Evolutionary conservation across 306 rosid genomes (phyloP), one percentile per base, ranked within the genome.

Genomic region (Hippophae rhamnoides): DNA sequence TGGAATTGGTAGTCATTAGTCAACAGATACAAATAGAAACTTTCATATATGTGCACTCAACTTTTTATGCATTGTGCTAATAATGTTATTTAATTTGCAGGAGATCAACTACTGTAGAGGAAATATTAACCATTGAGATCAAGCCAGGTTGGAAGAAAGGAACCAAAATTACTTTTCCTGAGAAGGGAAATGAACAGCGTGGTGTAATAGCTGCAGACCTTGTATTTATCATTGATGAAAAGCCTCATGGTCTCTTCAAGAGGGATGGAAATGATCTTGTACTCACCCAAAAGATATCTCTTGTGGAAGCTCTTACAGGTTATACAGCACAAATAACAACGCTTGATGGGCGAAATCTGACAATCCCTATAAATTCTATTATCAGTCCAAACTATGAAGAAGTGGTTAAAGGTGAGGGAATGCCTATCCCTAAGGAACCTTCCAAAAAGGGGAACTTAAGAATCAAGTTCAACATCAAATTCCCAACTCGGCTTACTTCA

Each of bases 131-230:
- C 54, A 82, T 90, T n/a, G 92, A 82, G 51, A 65, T 90, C 67
- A 86, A 87, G 71, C 97, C 97, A 1, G 97, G 97, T 13, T 90
- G 97, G 97, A 87, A 90, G 65, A 90, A 87, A 69, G 97, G 97
- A 53, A 90, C 97, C 10, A 90, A 90, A 59, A 79, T 90, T 60
- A 90, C 97, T 3, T 90, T 87, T 78, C 89, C 82, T 0, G 94
- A 85, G 79, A 90, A 85, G 69, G 96, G 97, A 52, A 79, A 87
- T 45, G 87, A 84, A 74, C 87, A 78, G 14, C 90, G 79, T 54
- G 78, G 83, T 62, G 69, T 84, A 10, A 74, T 81, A 31, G 82
- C 97, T 8, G 85, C 96, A 3, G 96, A 90, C 74, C 78, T 90
- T 10, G 80, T 83, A 42, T 90, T 90, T 66, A 65, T 87, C 13